Evolutionary conservation across 1,284 basidiomycete species (phyloP).

Genomic region (Porodaedalea pini): DNA sequence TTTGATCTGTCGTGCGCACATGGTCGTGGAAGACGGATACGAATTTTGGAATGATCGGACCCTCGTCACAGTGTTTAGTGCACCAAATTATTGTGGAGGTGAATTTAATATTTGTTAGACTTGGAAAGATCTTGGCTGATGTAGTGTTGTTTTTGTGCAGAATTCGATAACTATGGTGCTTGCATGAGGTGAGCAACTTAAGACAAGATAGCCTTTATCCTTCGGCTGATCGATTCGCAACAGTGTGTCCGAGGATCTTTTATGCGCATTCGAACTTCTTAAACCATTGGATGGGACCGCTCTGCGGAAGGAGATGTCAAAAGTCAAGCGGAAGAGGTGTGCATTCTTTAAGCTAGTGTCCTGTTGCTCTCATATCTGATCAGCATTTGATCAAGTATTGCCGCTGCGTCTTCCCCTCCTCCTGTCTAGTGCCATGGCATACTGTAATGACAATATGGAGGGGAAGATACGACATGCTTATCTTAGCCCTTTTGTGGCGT

Average conservation of each 20-base stretch:
- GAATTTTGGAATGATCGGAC: conserved; percentile 99
- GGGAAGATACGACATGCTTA: background rate
- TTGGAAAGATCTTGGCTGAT: conserved; percentile 16
- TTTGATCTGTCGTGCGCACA: conserved; percentile 98
- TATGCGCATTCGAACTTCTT: conserved; percentile 97
- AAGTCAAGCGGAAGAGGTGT: conserved; percentile 94
- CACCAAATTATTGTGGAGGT: conserved; percentile 97
- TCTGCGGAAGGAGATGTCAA: conserved; percentile 97
- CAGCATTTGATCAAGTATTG: conserved; percentile 12
- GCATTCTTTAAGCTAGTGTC: conserved; percentile 11
- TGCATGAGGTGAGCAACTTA: conserved; percentile 70
- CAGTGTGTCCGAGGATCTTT: conserved; percentile 93
- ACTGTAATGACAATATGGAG: background rate
- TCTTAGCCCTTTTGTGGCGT: background rate
- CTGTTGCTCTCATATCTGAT: background rate
- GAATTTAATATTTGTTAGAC: conserved; percentile 33
- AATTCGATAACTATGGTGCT: conserved; percentile 98
- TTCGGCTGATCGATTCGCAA: conserved; percentile 20
- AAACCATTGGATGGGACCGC: conserved; percentile 96
- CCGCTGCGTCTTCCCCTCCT: conserved; percentile 19
- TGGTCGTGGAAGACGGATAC: conserved; percentile 99
- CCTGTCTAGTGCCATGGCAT: background rate
- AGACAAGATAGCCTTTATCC: conserved; percentile 20
- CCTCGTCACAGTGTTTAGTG: conserved; percentile 97
- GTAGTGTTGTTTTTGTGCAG: conserved; percentile 38